Percentiles rank a stretch among this genome's conserved stretches.
phyloP scores from a whole-genome alignment of 352 stramenopile species.

The Thraustochytrium sp. region DNA sequence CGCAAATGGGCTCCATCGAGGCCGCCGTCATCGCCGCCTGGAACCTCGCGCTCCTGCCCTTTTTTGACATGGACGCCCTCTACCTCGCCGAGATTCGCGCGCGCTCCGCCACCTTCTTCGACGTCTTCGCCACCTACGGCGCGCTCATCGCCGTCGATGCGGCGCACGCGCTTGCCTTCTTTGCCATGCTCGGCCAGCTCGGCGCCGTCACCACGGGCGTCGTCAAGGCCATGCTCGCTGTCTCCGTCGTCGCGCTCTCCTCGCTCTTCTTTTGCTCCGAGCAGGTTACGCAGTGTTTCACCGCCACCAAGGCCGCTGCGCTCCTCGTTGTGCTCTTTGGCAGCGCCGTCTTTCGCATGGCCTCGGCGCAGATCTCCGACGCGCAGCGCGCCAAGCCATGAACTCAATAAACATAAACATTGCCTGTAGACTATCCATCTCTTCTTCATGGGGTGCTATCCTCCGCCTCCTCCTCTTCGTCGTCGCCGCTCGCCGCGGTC shows the following conservation, averaged over 20 bases:
- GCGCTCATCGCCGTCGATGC: neutral
- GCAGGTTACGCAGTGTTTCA: conserved; percentile 21
- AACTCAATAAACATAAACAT: too few species aligned
- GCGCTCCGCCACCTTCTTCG: neutral
- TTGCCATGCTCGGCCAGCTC: conserved; percentile 41
- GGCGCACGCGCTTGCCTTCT: conserved; percentile 19
- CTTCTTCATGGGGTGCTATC: too few species aligned
- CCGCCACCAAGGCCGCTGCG: conserved; percentile 1
- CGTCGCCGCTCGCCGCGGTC: too few species aligned
- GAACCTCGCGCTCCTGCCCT: neutral
- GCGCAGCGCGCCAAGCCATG: neutral
- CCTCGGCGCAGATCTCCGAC: neutral
- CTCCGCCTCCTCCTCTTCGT: too few species aligned
- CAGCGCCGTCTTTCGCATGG: neutral
- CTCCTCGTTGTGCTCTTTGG: conserved; percentile 26
- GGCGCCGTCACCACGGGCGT: conserved; percentile 32
- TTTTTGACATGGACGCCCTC: neutral
- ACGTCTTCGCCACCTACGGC: neutral
- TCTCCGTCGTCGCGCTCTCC: neutral
- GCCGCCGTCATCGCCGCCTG: neutral
- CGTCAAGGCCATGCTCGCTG: conserved; percentile 1
- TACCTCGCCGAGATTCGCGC: neutral
- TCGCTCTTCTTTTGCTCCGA: conserved; percentile 27
- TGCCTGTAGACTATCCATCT: too few species aligned
- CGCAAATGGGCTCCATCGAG: neutral